Evolutionary conservation across 768 basidiomycete species (phyloP).

Genomic region (Boletus eberwhitei): DNA sequence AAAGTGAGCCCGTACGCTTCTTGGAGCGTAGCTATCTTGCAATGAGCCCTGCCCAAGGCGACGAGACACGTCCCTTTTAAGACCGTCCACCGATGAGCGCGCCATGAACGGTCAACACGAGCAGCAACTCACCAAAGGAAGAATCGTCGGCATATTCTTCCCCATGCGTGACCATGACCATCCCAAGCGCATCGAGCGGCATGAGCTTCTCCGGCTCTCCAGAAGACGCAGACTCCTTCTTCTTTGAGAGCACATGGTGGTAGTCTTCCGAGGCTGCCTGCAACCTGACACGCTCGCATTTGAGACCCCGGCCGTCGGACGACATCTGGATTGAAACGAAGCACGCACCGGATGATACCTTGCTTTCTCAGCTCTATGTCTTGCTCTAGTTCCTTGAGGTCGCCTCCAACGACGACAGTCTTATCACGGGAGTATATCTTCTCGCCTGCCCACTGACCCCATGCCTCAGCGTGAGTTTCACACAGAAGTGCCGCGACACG

Average conservation of each 20-base stretch:
- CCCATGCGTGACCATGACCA: conserved; percentile 85
- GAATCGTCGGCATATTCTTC: conserved; percentile 80
- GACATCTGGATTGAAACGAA: not conserved
- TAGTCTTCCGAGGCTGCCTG: conserved; percentile 70
- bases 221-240: conserved; percentile 60
- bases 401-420: conserved; percentile 63
- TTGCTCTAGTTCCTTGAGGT: conserved; percentile 76
- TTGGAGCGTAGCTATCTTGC: conserved; percentile 80
- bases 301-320: not conserved
- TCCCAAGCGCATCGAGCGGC: conserved; percentile 73
- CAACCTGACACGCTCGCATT: conserved; percentile 43
- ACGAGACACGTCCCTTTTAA: conserved; percentile 64
- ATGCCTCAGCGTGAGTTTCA: conserved; percentile 19
- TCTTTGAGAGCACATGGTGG: conserved; percentile 69
- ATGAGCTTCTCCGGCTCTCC: conserved; percentile 68
- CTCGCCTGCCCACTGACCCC: conserved; percentile 78
- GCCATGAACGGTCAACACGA: conserved; percentile 3
- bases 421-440: conserved; percentile 84
- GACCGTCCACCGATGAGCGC: not conserved
- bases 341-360: conserved; percentile 66
- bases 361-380: conserved; percentile 80
- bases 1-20: conserved; percentile 75
- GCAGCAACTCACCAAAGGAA: conserved; percentile 50
- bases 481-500: conserved; percentile 15
- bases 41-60: conserved; percentile 78